A percentile compares a stretch with the other conserved stretches of the same genome.
phyloP scores from a whole-genome alignment of 2,329 filamentous ascomycete species.

The Raffaelea ambrosiae region DNA sequence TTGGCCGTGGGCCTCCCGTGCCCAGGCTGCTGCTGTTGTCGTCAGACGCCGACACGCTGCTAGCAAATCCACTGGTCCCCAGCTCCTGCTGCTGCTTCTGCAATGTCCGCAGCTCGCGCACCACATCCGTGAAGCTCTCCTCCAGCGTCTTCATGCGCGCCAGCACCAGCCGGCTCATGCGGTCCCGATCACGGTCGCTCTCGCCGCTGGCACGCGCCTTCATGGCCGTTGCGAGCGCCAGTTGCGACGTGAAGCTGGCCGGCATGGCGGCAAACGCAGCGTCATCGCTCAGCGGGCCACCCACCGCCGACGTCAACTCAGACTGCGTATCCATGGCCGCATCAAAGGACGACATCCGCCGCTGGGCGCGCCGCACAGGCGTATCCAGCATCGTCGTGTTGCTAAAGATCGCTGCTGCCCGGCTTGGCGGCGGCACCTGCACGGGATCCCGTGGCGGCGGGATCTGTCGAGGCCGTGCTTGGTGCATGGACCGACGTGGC shows the following conservation, averaged over 20 bases:
- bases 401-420: conserved; percentile 37
- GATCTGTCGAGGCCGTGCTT: conserved; percentile 47
- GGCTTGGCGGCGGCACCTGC: conserved; percentile 46
- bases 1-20: not conserved
- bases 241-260: conserved; percentile 72
- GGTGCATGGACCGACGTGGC: conserved; percentile 35
- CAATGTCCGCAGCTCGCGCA: conserved; percentile 66
- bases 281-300: conserved; percentile 23
- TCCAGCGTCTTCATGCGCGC: conserved; percentile 90
- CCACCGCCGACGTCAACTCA: conserved; percentile 16
- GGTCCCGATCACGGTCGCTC: conserved; percentile 46
- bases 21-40: conserved; percentile 19
- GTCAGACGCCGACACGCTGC: conserved; percentile 39
- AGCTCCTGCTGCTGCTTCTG: conserved; percentile 25
- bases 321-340: conserved; percentile 47
- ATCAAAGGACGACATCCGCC: conserved; percentile 56
- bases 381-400: conserved; percentile 31
- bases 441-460: conserved; percentile 41
- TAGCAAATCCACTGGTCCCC: conserved; percentile 26
- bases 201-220: conserved; percentile 25
- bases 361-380: conserved; percentile 28
- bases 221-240: conserved; percentile 62
- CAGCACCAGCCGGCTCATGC: conserved; percentile 73
- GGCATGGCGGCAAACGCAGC: conserved; percentile 57
- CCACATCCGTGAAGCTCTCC: conserved; percentile 81